Conservation (phyloP, 306 rosid species). For the Begonia masoniana region DNA sequence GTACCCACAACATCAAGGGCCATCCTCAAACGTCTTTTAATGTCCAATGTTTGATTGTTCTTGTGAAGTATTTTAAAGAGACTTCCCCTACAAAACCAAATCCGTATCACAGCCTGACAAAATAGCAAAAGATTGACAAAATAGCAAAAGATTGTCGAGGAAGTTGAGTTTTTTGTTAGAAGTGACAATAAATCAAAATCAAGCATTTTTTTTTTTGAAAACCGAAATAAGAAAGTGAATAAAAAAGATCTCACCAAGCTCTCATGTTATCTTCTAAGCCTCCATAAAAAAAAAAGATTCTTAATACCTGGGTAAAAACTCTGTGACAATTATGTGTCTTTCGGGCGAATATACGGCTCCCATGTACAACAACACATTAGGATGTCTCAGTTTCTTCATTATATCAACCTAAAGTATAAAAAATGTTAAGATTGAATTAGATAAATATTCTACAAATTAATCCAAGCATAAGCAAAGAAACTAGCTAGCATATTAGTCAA, state of each 20-base stretch:
- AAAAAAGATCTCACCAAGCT: too few species aligned
- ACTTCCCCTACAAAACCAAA: slow-evolving; percentile 53
- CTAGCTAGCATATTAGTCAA: slow-evolving; percentile 4
- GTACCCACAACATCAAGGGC: slow-evolving; percentile 70
- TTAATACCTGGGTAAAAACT: slow-evolving; percentile 61
- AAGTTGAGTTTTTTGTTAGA: too few species aligned
- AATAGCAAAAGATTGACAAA: too few species aligned
- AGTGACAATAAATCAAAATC: too few species aligned
- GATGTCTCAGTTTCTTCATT: slow-evolving; percentile 80
- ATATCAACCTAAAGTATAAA: slow-evolving; percentile 45
- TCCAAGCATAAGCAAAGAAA: too few species aligned
- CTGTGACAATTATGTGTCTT: slow-evolving; percentile 62
- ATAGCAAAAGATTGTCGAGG: too few species aligned
- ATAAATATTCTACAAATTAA: neutral
- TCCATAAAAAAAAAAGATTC: too few species aligned
- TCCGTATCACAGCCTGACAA: neutral
- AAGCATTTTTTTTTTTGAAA: neutral
- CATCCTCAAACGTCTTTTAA: slow-evolving; percentile 52
- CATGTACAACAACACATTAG: slow-evolving; percentile 72
- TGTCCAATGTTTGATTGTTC: slow-evolving; percentile 47
- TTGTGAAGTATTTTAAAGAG: slow-evolving; percentile 57
- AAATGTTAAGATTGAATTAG: neutral
- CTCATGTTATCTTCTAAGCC: too few species aligned
- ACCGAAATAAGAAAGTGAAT: too few species aligned
- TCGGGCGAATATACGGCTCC: slow-evolving; percentile 65